Percentiles rank a stretch among this genome's conserved stretches.
phyloP scores from a whole-genome alignment of 352 stramenopile species.

The Phytophthora litchii region DNA sequence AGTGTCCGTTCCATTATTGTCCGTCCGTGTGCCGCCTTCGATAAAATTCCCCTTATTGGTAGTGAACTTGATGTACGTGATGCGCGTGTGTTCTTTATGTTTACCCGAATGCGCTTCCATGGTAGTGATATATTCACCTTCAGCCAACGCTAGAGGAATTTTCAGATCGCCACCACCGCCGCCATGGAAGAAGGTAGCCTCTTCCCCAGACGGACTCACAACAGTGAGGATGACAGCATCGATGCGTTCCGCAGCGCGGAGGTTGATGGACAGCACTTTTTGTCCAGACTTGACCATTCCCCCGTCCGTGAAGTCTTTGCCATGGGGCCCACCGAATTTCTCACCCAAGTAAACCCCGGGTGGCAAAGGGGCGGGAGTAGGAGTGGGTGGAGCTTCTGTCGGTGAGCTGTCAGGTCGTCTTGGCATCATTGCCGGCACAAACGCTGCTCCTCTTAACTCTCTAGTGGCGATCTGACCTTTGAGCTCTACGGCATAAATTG shows the following conservation, averaged over 20 bases:
- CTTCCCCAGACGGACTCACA: background rate
- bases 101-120: constrained; percentile 3
- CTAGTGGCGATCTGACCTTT: too few species aligned
- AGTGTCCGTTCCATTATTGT: background rate
- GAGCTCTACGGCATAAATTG: too few species aligned
- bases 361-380: too few species aligned
- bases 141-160: background rate
- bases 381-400: too few species aligned
- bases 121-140: constrained; percentile 1
- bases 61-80: constrained; percentile 4
- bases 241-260: background rate
- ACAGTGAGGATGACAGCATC: background rate
- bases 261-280: background rate
- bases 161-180: background rate
- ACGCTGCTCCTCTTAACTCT: too few species aligned
- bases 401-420: too few species aligned
- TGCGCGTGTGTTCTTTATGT: background rate
- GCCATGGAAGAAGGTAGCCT: background rate
- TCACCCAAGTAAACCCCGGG: background rate
- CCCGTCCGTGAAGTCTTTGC: background rate
- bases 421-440: too few species aligned
- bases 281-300: background rate
- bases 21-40: background rate
- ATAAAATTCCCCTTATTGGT: background rate
- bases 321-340: background rate